Evolutionary conservation across 306 rosid genomes (phyloP).

Genomic region (Vigna hirtella): DNA sequence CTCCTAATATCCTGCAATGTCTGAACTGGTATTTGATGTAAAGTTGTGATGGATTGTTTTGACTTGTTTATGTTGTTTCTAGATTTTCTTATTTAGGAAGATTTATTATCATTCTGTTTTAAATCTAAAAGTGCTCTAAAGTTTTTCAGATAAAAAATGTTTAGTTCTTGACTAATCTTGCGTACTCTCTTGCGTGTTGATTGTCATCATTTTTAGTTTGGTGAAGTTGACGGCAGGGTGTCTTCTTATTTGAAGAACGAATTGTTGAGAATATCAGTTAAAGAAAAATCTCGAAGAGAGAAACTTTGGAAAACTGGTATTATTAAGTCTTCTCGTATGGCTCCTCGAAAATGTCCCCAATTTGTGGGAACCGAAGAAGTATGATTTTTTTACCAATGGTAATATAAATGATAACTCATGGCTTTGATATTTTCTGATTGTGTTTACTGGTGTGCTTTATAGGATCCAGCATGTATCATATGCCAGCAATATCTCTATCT

Average conservation of each 20-base stretch:
- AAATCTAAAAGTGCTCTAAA: constrained; percentile 15
- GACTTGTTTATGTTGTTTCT: constrained; percentile 24
- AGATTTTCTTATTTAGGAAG: constrained; percentile 17
- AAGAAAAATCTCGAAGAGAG: constrained; percentile 87
- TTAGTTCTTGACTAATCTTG: constrained; percentile 35
- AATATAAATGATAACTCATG: constrained; percentile 31
- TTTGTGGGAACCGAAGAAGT: constrained; percentile 95
- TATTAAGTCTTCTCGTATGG: constrained; percentile 71
- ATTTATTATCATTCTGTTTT: constrained; percentile 11
- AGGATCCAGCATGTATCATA: constrained; percentile 92
- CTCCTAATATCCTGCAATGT: background rate
- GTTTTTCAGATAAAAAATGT: background rate
- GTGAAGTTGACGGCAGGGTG: constrained; percentile 64
- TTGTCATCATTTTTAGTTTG: constrained; percentile 58
- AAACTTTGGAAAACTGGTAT: constrained; percentile 90
- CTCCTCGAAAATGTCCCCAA: constrained; percentile 76
- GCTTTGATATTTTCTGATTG: constrained; percentile 38
- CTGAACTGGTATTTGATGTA: constrained; percentile 19
- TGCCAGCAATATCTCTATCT: constrained; percentile 96
- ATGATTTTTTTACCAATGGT: constrained; percentile 40
- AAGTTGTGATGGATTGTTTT: constrained; percentile 1
- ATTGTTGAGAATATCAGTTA: constrained; percentile 64
- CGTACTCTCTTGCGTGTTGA: constrained; percentile 39
- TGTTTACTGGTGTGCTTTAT: constrained; percentile 45
- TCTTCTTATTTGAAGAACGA: constrained; percentile 82